These are phyloP conservation scores for Pinus albicaulis DNA, from an alignment of 75 land plant genomes.

Conservation along the genomic window DNA sequence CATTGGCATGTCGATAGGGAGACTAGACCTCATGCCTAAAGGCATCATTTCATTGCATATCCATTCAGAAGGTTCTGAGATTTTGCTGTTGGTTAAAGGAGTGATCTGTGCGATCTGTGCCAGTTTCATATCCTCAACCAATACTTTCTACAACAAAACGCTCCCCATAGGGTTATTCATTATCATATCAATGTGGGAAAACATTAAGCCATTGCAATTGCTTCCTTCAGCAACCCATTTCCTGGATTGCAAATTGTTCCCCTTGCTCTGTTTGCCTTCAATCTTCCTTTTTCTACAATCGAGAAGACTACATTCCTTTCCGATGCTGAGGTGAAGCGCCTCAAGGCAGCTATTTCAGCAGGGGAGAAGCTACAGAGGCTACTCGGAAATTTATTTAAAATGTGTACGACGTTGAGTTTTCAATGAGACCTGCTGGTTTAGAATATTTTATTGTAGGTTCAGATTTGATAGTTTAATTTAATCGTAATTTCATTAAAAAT, in stretches of 20 bases:
- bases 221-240: slow-evolving; percentile 39
- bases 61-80: slow-evolving; percentile 69
- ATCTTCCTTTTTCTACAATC: slow-evolving; percentile 30
- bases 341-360: too few species aligned
- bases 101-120: slow-evolving; percentile 37
- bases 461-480: too few species aligned
- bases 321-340: slow-evolving; percentile 33
- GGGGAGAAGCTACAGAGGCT: too few species aligned
- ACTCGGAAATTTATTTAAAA: too few species aligned
- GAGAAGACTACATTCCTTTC: slow-evolving; percentile 41
- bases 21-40: slow-evolving; percentile 66
- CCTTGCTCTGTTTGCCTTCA: slow-evolving; percentile 45
- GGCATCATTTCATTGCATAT: slow-evolving; percentile 74
- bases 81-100: slow-evolving; percentile 55
- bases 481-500: too few species aligned
- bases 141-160: slow-evolving; percentile 33
- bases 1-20: slow-evolving; percentile 56
- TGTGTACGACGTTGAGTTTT: too few species aligned
- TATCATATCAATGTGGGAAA: slow-evolving; percentile 58
- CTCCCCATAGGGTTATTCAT: slow-evolving; percentile 61
- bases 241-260: slow-evolving; percentile 57
- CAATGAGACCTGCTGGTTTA: too few species aligned
- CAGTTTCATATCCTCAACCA: slow-evolving; percentile 56
- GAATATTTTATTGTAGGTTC: too few species aligned
- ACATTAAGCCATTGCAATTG: slow-evolving; percentile 24